Percentiles rank a stretch among this genome's conserved stretches.
These are phyloP conservation scores for Dioszegia hungarica DNA, from an alignment of 768 basidiomycete species.

Conservation along the genomic window DNA sequence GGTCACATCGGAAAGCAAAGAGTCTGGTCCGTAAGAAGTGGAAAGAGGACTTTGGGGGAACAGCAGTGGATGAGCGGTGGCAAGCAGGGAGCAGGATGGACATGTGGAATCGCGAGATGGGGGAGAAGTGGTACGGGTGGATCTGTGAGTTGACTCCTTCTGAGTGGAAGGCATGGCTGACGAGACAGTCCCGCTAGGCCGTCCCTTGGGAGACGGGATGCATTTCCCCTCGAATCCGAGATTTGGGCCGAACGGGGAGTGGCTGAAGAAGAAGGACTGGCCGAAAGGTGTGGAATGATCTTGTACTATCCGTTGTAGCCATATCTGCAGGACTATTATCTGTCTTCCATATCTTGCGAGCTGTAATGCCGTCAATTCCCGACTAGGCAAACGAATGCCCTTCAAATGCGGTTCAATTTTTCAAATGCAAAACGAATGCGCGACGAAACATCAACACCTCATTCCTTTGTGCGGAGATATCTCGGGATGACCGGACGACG, in stretches of 20 bases:
- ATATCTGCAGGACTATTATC: not conserved
- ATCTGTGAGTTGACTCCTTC: conserved; percentile 57
- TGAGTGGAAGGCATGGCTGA: conserved; percentile 6
- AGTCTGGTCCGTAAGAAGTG: conserved; percentile 52
- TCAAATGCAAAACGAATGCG: too few species aligned
- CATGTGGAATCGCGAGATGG: conserved; percentile 84
- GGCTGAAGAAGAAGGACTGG: conserved; percentile 45
- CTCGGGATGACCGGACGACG: not conserved
- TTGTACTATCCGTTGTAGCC: not conserved
- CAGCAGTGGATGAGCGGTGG: conserved; percentile 77
- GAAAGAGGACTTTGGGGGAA: conserved; percentile 76
- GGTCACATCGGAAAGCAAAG: conserved; percentile 50
- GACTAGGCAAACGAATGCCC: too few species aligned
- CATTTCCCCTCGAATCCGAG: conserved; percentile 41
- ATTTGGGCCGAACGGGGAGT: conserved; percentile 46
- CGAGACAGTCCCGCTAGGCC: conserved; percentile 41
- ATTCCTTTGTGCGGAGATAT: not conserved
- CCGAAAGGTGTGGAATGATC: conserved; percentile 19
- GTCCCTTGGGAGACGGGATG: conserved; percentile 44
- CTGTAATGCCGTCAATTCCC: too few species aligned
- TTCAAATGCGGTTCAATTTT: too few species aligned
- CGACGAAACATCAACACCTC: not conserved
- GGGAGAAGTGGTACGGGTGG: conserved; percentile 64
- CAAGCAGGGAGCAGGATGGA: conserved; percentile 61
- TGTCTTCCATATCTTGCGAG: too few species aligned